phyloP scores from a whole-genome alignment of 2,329 filamentous ascomycete species.

The Pseudocercospora pini-densiflorae region DNA sequence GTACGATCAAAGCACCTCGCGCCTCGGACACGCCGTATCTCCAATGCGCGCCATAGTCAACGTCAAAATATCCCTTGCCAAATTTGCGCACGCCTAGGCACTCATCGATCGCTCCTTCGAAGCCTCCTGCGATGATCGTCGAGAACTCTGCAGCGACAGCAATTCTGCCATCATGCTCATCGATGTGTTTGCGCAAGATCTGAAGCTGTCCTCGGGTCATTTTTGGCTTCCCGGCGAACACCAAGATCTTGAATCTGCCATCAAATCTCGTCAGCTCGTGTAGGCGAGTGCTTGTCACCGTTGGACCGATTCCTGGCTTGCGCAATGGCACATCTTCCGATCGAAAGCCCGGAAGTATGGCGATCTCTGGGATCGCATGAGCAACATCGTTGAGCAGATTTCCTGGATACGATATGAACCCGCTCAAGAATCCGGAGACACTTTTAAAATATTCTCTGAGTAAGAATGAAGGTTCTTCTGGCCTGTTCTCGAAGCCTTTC shows the following conservation, averaged over 20 bases:
- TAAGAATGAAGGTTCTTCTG: background rate
- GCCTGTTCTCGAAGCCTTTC: background rate
- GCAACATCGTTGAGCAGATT: background rate
- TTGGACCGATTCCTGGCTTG: slow-evolving; percentile 27
- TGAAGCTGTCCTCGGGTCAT: background rate
- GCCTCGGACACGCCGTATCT: slow-evolving; percentile 38
- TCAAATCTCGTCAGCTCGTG: slow-evolving; percentile 31
- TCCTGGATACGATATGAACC: background rate
- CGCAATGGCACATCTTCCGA: slow-evolving; percentile 33
- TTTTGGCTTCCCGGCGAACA: slow-evolving; percentile 29
- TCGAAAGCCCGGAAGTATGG: slow-evolving; percentile 27
- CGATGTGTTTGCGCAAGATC: slow-evolving; percentile 12
- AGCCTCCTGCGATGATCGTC: slow-evolving; percentile 36
- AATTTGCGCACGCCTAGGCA: slow-evolving; percentile 41
- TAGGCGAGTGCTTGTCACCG: slow-evolving; percentile 25
- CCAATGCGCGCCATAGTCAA: slow-evolving; percentile 23
- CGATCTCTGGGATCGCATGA: background rate
- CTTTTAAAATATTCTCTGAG: background rate
- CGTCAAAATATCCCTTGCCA: slow-evolving; percentile 45
- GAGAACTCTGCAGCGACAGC: slow-evolving; percentile 30
- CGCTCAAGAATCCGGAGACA: background rate
- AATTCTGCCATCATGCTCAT: slow-evolving; percentile 4
- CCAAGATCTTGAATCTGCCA: slow-evolving; percentile 34
- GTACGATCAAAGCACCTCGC: slow-evolving; percentile 37
- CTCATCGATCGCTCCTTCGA: slow-evolving; percentile 42